These are phyloP conservation scores for Tilletia caries DNA, from an alignment of 1,284 basidiomycete species.

Conservation along the genomic window DNA sequence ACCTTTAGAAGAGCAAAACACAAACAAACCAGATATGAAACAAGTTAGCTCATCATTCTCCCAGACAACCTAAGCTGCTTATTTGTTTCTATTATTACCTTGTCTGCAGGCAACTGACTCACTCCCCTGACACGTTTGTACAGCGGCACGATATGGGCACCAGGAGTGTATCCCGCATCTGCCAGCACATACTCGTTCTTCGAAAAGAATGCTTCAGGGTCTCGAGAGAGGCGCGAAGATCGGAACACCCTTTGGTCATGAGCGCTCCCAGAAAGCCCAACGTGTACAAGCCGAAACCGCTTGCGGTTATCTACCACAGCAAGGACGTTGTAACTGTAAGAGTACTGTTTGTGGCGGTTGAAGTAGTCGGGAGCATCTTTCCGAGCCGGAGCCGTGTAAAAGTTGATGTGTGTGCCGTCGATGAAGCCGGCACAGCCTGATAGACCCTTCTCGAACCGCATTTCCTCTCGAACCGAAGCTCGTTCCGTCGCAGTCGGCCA, in stretches of 20 bases:
- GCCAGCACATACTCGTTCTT: neutral
- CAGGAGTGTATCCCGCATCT: neutral
- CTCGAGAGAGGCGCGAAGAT: neutral
- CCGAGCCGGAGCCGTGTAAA: neutral
- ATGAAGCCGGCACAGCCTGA: neutral
- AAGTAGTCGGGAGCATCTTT: neutral
- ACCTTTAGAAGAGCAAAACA: neutral
- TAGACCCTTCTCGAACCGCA: neutral
- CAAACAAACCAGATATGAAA: neutral
- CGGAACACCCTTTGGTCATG: neutral
- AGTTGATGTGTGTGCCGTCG: neutral
- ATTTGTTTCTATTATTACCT: no score
- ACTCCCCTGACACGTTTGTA: neutral
- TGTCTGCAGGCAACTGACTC: neutral
- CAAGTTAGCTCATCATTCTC: no score
- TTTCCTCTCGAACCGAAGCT: neutral
- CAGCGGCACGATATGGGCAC: neutral
- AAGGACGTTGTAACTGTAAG: neutral
- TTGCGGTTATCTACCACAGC: neutral
- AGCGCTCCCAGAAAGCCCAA: neutral
- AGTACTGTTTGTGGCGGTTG: constrained; percentile 1
- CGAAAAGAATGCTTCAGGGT: neutral
- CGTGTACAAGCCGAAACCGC: neutral
- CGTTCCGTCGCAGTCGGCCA: neutral
- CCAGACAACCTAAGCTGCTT: no score